Evolutionary conservation across 495 filamentous ascomycete species (phyloP).

Genomic region (Aspergillus olivimuriae): DNA sequence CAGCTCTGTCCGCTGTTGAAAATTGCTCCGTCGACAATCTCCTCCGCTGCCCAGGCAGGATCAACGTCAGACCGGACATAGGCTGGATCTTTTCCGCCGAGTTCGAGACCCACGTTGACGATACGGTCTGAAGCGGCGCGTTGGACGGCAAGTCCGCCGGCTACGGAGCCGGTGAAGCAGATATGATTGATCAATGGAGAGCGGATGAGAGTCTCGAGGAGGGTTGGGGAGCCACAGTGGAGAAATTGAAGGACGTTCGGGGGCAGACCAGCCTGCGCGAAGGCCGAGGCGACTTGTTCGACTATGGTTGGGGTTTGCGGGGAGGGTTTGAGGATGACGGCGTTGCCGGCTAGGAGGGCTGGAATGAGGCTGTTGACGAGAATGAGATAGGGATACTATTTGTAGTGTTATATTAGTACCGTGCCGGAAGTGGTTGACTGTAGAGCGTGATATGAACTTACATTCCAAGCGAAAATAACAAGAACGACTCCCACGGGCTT

Average conservation of each 20-base stretch:
- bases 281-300: constrained; percentile 71
- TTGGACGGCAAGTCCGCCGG: constrained; percentile 79
- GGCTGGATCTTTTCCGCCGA: constrained; percentile 90
- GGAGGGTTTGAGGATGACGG: constrained; percentile 87
- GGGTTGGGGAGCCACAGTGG: constrained; percentile 68
- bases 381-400: constrained; percentile 86
- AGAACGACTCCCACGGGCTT: constrained; percentile 77
- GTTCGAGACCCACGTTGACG: constrained; percentile 77
- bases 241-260: constrained; percentile 80
- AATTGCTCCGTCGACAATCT: constrained; percentile 86
- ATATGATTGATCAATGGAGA: constrained; percentile 67
- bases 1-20: constrained; percentile 95
- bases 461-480: constrained; percentile 93
- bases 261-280: constrained; percentile 70
- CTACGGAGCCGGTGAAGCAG: constrained; percentile 92
- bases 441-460: too few relatives aligned
- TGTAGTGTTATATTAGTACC: constrained; percentile 63
- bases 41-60: constrained; percentile 80
- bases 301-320: constrained; percentile 88
- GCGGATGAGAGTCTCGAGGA: constrained; percentile 67
- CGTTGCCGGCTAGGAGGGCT: constrained; percentile 78
- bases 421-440: too few relatives aligned
- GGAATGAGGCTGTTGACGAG: constrained; percentile 87
- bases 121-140: constrained; percentile 72
- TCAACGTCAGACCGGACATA: constrained; percentile 85